Conservation (phyloP, 805 yeast species). For the Candida alai region DNA sequence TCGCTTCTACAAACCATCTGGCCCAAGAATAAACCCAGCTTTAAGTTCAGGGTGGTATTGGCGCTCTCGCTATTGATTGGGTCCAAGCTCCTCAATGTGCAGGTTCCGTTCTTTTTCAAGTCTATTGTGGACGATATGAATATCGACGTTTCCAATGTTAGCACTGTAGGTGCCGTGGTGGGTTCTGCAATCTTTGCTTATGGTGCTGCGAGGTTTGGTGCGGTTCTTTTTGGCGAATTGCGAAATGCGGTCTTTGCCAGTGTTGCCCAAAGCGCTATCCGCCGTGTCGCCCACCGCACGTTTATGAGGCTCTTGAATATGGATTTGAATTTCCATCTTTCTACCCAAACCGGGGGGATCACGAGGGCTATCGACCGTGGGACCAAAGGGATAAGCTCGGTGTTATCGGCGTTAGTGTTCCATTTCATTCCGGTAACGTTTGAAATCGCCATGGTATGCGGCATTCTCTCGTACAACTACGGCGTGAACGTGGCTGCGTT, state of each 20-base stretch:
- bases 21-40: conserved; percentile 70
- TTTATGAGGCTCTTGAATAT: conserved; percentile 77
- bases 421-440: conserved; percentile 91
- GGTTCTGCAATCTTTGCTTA: conserved; percentile 72
- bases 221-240: conserved; percentile 90
- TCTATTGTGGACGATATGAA: conserved; percentile 89
- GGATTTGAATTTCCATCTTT: conserved; percentile 85
- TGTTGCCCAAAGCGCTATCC: conserved; percentile 92
- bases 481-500: conserved; percentile 87
- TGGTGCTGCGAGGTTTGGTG: conserved; percentile 92
- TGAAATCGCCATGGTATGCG: conserved; percentile 90
- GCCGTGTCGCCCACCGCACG: conserved; percentile 83
- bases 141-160: conserved; percentile 71
- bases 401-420: conserved; percentile 93
- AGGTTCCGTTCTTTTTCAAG: conserved; percentile 92
- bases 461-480: conserved; percentile 88
- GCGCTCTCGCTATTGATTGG: conserved; percentile 73
- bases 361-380: conserved; percentile 97
- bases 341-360: conserved; percentile 92
- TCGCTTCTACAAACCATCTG: conserved; percentile 70
- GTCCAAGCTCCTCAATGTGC: conserved; percentile 85
- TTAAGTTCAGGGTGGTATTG: conserved; percentile 67
- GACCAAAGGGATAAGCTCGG: conserved; percentile 94
- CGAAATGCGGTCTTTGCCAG: conserved; percentile 94
- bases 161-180: conserved; percentile 64